Base-by-base conservation (phyloP, 1,284 basidiomycete species). In the Inonotus hispidus region DNA sequence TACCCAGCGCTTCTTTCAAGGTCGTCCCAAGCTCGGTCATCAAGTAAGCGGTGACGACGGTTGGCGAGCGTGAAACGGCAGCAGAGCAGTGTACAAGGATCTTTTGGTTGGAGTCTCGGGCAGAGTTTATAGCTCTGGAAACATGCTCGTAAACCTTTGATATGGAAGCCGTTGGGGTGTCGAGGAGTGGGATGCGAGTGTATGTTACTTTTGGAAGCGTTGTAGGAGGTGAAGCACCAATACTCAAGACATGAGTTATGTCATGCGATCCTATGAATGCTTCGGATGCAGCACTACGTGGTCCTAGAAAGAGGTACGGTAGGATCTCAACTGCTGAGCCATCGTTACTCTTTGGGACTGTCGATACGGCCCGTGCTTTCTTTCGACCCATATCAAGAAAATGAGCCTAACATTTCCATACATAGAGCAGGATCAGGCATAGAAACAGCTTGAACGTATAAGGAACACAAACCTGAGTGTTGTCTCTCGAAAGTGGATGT, bases 31-130 rank as follows among this genome's bases (percentile, higher is more conserved):
- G 67, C 53, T 61, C 49, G 25, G 66, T 69, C 80, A 84, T 82
- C 29, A 83, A 71, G 65, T 83, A 83, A 7, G 76, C 82, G 19
- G 77, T 71, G 55, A 83, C 77, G 43, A 83, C 70, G 4, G 74
- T 78, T 1, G 82, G 79, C 39, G 77, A 77, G 47, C 81, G 74
- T 50, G 75, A 78, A 25, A 82, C 77, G 32, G 77, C 82, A 11
- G 81, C 79, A 2, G 76, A 74, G 69, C 80, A 77, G 66, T 82
- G 81, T 1, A 83, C 79, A n/a, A 84, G 71, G 59, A 82, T 75
- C 66, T 72, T 75, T 19, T n/a, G 11, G 16, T 4, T 16, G 1
- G 41, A 21, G n/a, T 16, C 16, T 21, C 41, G 2, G 5, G 19
- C 41, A 43, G 41, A 16, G 16, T 21, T 21, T 1, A 43, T 43